Percentiles rank a stretch among this genome's conserved stretches.
phyloP scores from a whole-genome alignment of 768 basidiomycete species.

The Rubroboletus pulcherrimus region DNA sequence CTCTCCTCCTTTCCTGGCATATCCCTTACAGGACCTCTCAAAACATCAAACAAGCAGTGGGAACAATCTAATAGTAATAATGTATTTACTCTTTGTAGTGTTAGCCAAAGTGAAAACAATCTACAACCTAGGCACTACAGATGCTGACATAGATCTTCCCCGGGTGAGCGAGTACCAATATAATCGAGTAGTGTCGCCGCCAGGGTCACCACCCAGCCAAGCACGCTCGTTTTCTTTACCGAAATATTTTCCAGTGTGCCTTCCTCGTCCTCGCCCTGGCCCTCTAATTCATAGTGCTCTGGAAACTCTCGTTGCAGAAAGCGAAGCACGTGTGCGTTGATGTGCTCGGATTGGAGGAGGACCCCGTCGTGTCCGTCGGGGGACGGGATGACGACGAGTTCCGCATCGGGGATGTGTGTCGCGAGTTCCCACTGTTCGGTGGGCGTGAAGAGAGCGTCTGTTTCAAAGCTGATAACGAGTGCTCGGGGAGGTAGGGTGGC shows the following conservation, averaged over 20 bases:
- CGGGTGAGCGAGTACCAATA: no score
- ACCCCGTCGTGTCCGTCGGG: constrained; percentile 98
- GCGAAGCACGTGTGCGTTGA: constrained; percentile 70
- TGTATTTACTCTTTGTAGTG: no score
- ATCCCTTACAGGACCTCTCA: no score
- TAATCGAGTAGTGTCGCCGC: no score
- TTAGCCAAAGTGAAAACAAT: no score
- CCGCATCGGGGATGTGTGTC: constrained; percentile 69
- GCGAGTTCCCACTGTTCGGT: constrained; percentile 85
- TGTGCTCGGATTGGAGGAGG: constrained; percentile 91
- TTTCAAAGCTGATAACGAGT: constrained; percentile 85
- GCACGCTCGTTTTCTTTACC: constrained; percentile 88
- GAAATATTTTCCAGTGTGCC: constrained; percentile 48
- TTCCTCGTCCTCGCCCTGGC: constrained; percentile 20
- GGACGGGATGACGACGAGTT: constrained; percentile 77
- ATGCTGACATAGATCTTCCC: no score
- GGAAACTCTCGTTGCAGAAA: constrained; percentile 76
- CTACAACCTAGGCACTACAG: no score
- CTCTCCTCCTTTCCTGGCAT: no score
- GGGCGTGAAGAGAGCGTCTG: constrained; percentile 93
- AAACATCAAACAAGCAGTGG: no score
- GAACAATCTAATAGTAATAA: no score
- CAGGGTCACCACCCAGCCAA: constrained; percentile 86
- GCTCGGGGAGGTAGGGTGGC: constrained; percentile 69
- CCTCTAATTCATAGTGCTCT: constrained; percentile 49